These are phyloP conservation scores for Helicosporidium sp. DNA, from an alignment of 139 green algal genomes.

Conservation along the genomic window DNA sequence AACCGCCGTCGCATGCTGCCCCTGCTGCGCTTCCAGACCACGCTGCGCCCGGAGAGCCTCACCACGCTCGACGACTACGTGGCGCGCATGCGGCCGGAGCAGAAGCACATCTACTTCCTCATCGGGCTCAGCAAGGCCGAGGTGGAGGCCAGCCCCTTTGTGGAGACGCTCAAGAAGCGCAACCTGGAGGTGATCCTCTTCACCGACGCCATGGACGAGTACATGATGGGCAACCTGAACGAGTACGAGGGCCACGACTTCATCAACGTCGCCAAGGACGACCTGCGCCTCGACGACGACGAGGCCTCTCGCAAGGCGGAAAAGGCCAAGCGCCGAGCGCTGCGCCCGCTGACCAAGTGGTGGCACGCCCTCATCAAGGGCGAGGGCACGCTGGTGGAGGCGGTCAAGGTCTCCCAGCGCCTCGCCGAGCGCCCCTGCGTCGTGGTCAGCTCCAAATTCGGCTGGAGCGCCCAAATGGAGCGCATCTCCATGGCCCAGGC, in stretches of 20 bases:
- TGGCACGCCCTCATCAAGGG: constrained; percentile 70
- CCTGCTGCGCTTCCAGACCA: constrained; percentile 67
- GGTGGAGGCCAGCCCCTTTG: constrained; percentile 51
- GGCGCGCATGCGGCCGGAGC: constrained; percentile 68
- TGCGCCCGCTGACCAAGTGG: constrained; percentile 56
- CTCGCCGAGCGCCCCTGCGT: constrained; percentile 71
- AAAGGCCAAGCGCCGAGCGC: constrained; percentile 43
- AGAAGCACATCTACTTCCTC: constrained; percentile 95
- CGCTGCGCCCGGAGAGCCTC: constrained; percentile 44
- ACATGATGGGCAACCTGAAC: constrained; percentile 72
- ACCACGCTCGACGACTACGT: constrained; percentile 77
- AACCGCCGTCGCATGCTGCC: constrained; percentile 61
- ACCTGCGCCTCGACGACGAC: constrained; percentile 75
- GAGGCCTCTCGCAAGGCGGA: constrained; percentile 57
- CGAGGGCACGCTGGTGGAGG: constrained; percentile 23
- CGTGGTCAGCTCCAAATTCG: constrained; percentile 83
- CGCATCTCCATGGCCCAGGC: constrained; percentile 57
- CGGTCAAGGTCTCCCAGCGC: constrained; percentile 60
- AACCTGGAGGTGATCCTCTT: constrained; percentile 84
- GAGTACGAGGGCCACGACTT: constrained; percentile 93
- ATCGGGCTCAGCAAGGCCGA: constrained; percentile 48
- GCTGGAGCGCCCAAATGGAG: constrained; percentile 94
- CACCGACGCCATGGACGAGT: constrained; percentile 93
- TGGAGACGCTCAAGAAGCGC: constrained; percentile 41
- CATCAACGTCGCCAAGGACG: constrained; percentile 79